Evolutionary conservation across 192 early-diverging fungal genomes (phyloP), one percentile per base, ranked within the genome.

Genomic region (Chytriomyces confervae): DNA sequence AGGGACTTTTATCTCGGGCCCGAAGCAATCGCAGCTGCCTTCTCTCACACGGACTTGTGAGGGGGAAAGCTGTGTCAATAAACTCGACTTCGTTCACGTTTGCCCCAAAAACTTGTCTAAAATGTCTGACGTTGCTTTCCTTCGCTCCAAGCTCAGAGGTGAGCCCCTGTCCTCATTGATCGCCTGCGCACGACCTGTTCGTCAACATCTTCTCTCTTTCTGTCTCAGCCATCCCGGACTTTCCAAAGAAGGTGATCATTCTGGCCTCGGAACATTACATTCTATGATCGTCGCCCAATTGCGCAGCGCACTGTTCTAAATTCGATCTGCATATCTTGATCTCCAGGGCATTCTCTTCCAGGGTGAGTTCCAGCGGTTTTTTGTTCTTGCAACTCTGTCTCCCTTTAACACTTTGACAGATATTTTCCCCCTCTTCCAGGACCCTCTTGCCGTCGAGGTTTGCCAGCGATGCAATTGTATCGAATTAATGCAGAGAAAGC

Each of bases 401-500:
- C 44, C 70, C n/a, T 23, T 45, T 80, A 86, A 82, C 93, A 5
- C 92, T n/a, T 92, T 94, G 73, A 77, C 92, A 83, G 86, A 99
- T 83, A 96, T 99, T 80, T 96, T 98, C 79, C 94, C 95, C 53
- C 90, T 99, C 73, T 99, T 99, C 89, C 93, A 93, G 80, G 92
- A 97, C 81, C 97, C 97, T 27, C 89, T 86, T 49, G 98, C 97
- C 20, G 93, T 97, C 62, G 95, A 96, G 85, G 85, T 86, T 61
- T 18, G 61, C 3, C 46, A 61, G 7, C n/a, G n/a, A n/a, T n/a
- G n/a, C n/a, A n/a, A n/a, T n/a, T n/a, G n/a, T n/a, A n/a, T n/a
- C n/a, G n/a, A n/a, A n/a, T n/a, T n/a, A n/a, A n/a, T n/a, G n/a
- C n/a, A n/a, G n/a, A 27, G 18, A 3, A 5, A 27, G 27, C 47